Percentiles rank a stretch among this genome's conserved stretches.
These are phyloP conservation scores for Clavulina sp. DNA, from an alignment of 768 basidiomycete genomes.

Conservation along the genomic window DNA sequence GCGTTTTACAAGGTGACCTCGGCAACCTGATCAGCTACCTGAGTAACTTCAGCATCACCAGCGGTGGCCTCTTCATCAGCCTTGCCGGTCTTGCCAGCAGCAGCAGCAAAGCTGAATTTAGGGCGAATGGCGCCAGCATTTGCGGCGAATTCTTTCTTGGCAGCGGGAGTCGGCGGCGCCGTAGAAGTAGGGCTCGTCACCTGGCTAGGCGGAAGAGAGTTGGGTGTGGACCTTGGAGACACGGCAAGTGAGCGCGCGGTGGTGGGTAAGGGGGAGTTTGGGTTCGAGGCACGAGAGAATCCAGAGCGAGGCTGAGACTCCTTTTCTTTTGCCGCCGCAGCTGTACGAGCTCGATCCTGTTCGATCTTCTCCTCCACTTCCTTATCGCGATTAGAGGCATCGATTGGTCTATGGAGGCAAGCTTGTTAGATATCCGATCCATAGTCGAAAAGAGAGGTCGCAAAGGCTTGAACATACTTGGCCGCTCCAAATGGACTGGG, in stretches of 20 bases:
- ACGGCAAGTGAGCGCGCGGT: neutral
- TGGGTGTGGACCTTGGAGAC: slow-evolving; percentile 19
- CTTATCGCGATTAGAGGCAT: slow-evolving; percentile 58
- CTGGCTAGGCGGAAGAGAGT: slow-evolving; percentile 4
- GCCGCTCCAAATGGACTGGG: slow-evolving; percentile 78
- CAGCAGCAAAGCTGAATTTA: slow-evolving; percentile 66
- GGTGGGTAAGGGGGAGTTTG: neutral
- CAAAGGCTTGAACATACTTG: slow-evolving; percentile 32
- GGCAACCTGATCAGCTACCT: too few relatives aligned
- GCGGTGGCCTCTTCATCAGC: neutral
- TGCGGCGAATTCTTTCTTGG: slow-evolving; percentile 1
- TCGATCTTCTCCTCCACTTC: slow-evolving; percentile 56
- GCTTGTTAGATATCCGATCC: neutral
- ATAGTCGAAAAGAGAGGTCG: neutral
- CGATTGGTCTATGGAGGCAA: slow-evolving; percentile 47
- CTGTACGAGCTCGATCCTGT: slow-evolving; percentile 37
- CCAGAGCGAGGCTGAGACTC: neutral
- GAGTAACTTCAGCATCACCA: too few relatives aligned
- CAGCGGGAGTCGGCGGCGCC: neutral
- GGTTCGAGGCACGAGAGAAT: neutral
- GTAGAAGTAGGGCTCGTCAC: neutral
- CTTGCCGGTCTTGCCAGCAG: slow-evolving; percentile 23
- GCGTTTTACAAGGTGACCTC: too few relatives aligned
- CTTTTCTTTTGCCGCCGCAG: neutral
- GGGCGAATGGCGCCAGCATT: slow-evolving; percentile 41